Evolutionary conservation across 2,329 filamentous ascomycete species (phyloP), one percentile per base, ranked within the genome.

Genomic region (Bipolaris zeicola): DNA sequence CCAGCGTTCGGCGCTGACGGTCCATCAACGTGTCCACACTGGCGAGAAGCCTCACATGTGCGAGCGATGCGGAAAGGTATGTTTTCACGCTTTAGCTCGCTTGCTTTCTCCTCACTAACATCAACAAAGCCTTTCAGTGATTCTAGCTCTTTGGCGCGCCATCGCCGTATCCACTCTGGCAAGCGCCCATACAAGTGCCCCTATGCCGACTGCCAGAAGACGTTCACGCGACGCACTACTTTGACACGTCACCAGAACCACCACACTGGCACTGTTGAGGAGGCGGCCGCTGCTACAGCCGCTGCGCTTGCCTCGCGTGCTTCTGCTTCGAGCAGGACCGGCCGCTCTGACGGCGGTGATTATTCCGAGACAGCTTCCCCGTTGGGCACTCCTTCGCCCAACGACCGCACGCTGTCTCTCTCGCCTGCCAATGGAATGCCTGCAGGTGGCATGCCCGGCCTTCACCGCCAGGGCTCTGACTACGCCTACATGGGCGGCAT

Each of bases 21-120:
- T 99, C 6, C 95, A 98, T 77, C 89, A 91, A 72, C 90, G 95
- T 67, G 93, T 97, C 18, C 95, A 99, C 77, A 98, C 95, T 1
- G 95, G 95, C 63, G 95, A 98, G 80, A 99, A 99, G 79, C 95
- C 95, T 48, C 95, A 99, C 71, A 94, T 95, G 87, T 99, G 95
- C 74, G 95, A 97, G 78, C 87, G 91, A 61, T 98, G 95, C 76
- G 91, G 92, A 76, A 98, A 98, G 88, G 93, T 96, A 82, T 70
- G 84, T 51, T 20, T 20, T 36, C 33, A 10, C 24, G 41, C 48
- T 1, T 1, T 3, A 41, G 24, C 26, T 22, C 20, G n/a, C 14
- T 6, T 38, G 34, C 16, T 16, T 37, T 13, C 28, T 37, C 48
- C 2, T 2, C 37, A 43, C 71, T 77, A 67, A 76, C 65, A 55